These are phyloP conservation scores for Aspergillus udagawae DNA, from an alignment of 2,329 filamentous ascomycete species.

Conservation along the genomic window DNA sequence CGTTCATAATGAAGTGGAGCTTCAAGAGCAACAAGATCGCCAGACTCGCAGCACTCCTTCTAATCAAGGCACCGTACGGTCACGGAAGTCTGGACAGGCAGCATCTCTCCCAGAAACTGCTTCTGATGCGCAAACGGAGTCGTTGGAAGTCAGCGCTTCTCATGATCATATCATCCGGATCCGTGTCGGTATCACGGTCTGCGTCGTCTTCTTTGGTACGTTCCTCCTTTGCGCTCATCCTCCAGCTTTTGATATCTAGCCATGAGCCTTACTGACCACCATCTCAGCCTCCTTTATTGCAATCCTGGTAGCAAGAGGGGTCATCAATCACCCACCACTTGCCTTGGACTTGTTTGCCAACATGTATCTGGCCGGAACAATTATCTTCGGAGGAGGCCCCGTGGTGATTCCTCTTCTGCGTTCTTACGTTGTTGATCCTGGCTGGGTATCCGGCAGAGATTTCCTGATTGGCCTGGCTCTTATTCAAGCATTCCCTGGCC, in stretches of 20 bases:
- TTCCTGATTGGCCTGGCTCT: constrained; percentile 70
- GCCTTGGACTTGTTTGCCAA: constrained; percentile 64
- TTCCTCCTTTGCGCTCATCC: neutral
- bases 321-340: constrained; percentile 40
- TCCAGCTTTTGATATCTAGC: neutral
- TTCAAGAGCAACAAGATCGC: constrained; percentile 10
- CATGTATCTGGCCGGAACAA: constrained; percentile 69
- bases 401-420: constrained; percentile 62
- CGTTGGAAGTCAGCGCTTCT: constrained; percentile 1
- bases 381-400: constrained; percentile 62
- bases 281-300: constrained; percentile 49
- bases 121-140: neutral
- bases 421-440: constrained; percentile 59
- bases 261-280: neutral
- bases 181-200: constrained; percentile 35
- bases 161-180: constrained; percentile 34
- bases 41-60: neutral
- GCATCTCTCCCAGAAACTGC: constrained; percentile 1
- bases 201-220: constrained; percentile 48
- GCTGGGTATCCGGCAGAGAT: constrained; percentile 67
- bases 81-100: constrained; percentile 5
- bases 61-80: constrained; percentile 1
- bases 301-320: constrained; percentile 50
- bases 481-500: constrained; percentile 65
- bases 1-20: constrained; percentile 3